Conservation (phyloP, 1,139 yeast species). For the Hansenula anomala region DNA sequence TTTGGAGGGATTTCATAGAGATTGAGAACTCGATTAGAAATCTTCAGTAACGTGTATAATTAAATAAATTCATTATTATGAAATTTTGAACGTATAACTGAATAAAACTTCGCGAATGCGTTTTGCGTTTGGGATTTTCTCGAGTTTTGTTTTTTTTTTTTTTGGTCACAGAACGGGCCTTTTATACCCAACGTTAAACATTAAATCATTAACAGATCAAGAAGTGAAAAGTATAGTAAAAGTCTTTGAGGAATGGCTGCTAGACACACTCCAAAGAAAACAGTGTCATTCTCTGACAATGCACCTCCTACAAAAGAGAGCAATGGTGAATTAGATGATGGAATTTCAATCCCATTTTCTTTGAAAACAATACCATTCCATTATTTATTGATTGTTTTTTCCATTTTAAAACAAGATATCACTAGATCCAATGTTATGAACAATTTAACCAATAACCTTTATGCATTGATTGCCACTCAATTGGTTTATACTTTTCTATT, state of each 20-base stretch:
- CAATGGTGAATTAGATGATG: constrained; percentile 21
- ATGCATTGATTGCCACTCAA: constrained; percentile 8
- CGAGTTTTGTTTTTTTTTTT: not conserved
- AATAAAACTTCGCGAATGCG: no score
- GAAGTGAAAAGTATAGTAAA: no score
- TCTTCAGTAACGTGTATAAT: constrained; percentile 11
- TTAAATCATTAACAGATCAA: no score
- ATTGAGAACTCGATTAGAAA: constrained; percentile 33
- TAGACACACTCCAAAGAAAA: constrained; percentile 25
- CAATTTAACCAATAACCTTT: constrained; percentile 5
- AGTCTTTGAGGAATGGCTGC: constrained; percentile 2
- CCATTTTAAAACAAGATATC: constrained; percentile 9
- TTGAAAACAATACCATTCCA: constrained; percentile 44
- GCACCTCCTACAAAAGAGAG: constrained; percentile 22
- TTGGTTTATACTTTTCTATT: constrained; percentile 6
- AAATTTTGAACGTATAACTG: no score
- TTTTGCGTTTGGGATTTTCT: no score
- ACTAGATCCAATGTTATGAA: constrained; percentile 3
- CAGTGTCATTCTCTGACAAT: constrained; percentile 34
- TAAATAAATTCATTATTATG: no score
- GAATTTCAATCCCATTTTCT: constrained; percentile 26
- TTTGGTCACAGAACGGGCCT: no score
- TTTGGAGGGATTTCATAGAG: constrained; percentile 66
- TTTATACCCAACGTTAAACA: no score
- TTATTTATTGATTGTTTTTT: constrained; percentile 33